Evolutionary conservation across 805 yeast species (phyloP).

Genomic region (Starmerella bombicola): DNA sequence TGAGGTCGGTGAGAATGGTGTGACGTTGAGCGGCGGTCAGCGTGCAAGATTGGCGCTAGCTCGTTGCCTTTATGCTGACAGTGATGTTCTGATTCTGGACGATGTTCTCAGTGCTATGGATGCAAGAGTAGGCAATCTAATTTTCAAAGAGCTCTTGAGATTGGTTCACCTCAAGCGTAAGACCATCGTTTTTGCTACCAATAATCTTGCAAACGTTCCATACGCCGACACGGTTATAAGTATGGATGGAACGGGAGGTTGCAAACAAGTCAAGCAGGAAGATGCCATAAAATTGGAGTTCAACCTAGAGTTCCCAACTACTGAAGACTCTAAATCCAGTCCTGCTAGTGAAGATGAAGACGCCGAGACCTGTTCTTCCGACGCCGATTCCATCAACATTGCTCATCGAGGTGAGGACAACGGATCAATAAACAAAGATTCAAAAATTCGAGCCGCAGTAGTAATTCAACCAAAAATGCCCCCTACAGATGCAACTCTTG

Average conservation of each 20-base stretch:
- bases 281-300: not conserved
- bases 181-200: constrained; percentile 71
- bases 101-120: constrained; percentile 85
- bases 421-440: not conserved
- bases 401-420: not conserved
- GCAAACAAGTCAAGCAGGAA: constrained; percentile 35
- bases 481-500: not conserved
- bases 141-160: constrained; percentile 50
- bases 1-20: constrained; percentile 81
- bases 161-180: constrained; percentile 41
- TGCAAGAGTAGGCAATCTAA: constrained; percentile 70
- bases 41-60: constrained; percentile 75
- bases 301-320: not conserved
- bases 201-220: constrained; percentile 58
- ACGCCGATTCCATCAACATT: not conserved
- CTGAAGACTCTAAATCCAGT: not conserved
- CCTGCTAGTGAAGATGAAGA: not conserved
- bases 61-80: constrained; percentile 56
- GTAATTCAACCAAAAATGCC: not conserved
- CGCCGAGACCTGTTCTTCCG: no score
- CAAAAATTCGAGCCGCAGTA: not conserved
- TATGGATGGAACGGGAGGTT: constrained; percentile 48
- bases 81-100: constrained; percentile 55
- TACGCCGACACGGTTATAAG: constrained; percentile 58
- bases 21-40: constrained; percentile 79